phyloP scores from a whole-genome alignment of 2,329 filamentous ascomycete species.

The Emericellopsis atlantica region DNA sequence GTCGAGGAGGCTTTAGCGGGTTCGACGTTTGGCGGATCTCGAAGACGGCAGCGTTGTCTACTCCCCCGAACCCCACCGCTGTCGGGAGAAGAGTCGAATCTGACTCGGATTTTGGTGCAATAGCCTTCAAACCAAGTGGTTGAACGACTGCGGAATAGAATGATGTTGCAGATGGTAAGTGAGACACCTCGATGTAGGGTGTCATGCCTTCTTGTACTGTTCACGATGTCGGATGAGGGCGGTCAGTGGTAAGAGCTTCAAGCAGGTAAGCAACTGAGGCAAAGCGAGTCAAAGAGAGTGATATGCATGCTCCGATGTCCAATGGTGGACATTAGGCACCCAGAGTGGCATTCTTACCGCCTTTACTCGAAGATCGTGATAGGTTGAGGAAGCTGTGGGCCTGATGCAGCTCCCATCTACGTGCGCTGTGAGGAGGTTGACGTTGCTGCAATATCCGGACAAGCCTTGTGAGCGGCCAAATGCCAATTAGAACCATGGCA shows the following conservation, averaged over 20 bases:
- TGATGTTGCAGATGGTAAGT: conserved; percentile 67
- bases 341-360: background rate
- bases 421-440: too few relatives aligned
- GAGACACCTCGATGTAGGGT: conserved; percentile 52
- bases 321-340: too few relatives aligned
- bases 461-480: too few relatives aligned
- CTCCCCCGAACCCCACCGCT: too few relatives aligned
- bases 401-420: background rate
- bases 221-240: background rate
- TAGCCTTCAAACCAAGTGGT: conserved; percentile 61
- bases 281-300: too few relatives aligned
- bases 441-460: too few relatives aligned
- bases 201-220: conserved; percentile 6
- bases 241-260: too few relatives aligned
- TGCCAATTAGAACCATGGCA: too few relatives aligned
- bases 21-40: conserved; percentile 29
- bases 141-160: conserved; percentile 75
- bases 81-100: too few relatives aligned
- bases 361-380: background rate
- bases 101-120: conserved; percentile 7
- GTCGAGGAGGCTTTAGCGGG: conserved; percentile 24
- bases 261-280: too few relatives aligned
- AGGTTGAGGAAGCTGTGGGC: conserved; percentile 1
- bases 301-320: too few relatives aligned
- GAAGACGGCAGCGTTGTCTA: conserved; percentile 20